Evolutionary conservation across 805 yeast species (phyloP).

Genomic region (Metschnikowia proteae): DNA sequence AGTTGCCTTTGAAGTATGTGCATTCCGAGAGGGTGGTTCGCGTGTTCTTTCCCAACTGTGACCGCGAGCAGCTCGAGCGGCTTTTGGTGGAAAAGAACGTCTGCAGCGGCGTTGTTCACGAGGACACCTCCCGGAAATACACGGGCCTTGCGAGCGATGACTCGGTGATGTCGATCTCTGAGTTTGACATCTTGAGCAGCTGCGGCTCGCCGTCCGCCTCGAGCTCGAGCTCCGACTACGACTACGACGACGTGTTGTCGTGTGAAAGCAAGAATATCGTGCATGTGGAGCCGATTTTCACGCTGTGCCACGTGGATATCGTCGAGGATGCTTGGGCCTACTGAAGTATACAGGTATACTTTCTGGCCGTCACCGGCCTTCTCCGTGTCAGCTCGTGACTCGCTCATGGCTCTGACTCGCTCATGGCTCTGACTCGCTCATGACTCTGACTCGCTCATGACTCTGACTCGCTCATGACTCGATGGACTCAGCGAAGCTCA

Average conservation of each 20-base stretch:
- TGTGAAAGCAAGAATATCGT: constrained; percentile 7
- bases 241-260: constrained; percentile 13
- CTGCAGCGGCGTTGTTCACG: constrained; percentile 50
- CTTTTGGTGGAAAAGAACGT: constrained; percentile 59
- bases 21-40: constrained; percentile 35
- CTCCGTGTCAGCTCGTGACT: too few relatives aligned
- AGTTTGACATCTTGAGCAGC: constrained; percentile 19
- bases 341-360: not conserved
- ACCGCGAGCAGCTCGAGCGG: constrained; percentile 50
- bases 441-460: not conserved
- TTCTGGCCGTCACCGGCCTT: too few relatives aligned
- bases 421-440: too few relatives aligned
- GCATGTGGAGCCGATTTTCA: constrained; percentile 11
- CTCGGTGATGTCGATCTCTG: constrained; percentile 13
- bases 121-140: constrained; percentile 16
- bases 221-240: constrained; percentile 7
- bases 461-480: too few relatives aligned
- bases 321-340: constrained; percentile 11
- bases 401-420: too few relatives aligned
- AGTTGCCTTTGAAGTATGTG: constrained; percentile 55
- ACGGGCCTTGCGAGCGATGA: constrained; percentile 8
- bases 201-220: constrained; percentile 14
- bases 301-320: constrained; percentile 14
- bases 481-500: too few relatives aligned
- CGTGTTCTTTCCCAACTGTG: constrained; percentile 72